Percentiles rank a stretch among this genome's conserved stretches.
Evolutionary conservation across 2,329 filamentous ascomycete species (phyloP).

Genomic region (Aquanectria penicillioides): DNA sequence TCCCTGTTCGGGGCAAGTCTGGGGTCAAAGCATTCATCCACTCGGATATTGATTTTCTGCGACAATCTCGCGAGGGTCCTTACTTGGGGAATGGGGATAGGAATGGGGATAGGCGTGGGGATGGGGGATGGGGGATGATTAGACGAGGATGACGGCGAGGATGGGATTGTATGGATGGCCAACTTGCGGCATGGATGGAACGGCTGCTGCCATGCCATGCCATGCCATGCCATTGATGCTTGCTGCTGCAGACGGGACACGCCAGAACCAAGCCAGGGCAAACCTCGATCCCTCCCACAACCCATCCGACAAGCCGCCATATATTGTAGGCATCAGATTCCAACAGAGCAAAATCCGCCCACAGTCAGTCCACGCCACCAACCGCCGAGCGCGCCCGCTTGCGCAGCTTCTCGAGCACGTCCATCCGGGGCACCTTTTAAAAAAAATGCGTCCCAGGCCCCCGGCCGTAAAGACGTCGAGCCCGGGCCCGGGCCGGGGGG

Average conservation of each 20-base stretch:
- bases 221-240: not conserved
- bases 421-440: conserved; percentile 9
- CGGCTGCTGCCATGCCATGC: not conserved
- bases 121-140: too few species aligned
- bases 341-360: conserved; percentile 9
- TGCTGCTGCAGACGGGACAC: not conserved
- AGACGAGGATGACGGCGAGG: too few species aligned
- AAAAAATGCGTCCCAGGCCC: not conserved
- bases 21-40: conserved; percentile 6
- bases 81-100: too few species aligned
- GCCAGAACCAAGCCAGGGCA: too few species aligned
- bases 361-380: conserved; percentile 18
- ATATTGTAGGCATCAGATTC: not conserved
- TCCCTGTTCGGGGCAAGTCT: too few species aligned
- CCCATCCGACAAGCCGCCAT: conserved; percentile 1
- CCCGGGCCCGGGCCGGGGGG: conserved; percentile 29
- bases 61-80: conserved; percentile 2
- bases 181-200: not conserved
- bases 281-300: too few species aligned
- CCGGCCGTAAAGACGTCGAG: not conserved
- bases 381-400: conserved; percentile 8
- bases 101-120: not conserved
- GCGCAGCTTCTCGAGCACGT: not conserved
- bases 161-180: conserved; percentile 1
- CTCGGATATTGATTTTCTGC: conserved; percentile 25